Evolutionary conservation across 164 flowering plant genomes (phyloP).

Genomic region (Protea cynaroides): DNA sequence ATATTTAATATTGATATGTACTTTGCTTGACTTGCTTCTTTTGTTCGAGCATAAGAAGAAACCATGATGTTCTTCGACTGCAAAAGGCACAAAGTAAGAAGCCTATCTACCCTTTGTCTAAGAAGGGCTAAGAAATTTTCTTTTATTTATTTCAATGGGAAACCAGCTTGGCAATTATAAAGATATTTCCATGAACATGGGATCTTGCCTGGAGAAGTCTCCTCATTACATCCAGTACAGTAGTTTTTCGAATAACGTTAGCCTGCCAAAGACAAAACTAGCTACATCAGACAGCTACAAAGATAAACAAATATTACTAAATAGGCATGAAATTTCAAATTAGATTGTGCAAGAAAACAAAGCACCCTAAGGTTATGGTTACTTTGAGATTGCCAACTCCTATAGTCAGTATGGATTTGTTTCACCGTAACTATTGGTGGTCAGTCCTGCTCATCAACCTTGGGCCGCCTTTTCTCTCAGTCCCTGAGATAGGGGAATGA

Average conservation of each 20-base stretch:
- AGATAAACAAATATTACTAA: not conserved
- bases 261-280: constrained; percentile 56
- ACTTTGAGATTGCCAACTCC: not conserved
- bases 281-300: constrained; percentile 8
- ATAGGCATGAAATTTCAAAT: not conserved
- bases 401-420: not conserved
- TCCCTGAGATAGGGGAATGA: too few relatives aligned
- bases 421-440: not conserved
- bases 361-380: not conserved
- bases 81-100: constrained; percentile 31
- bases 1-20: constrained; percentile 97
- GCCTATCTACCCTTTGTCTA: not conserved
- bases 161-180: not conserved
- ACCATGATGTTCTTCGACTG: constrained; percentile 99
- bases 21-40: constrained; percentile 98
- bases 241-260: constrained; percentile 94
- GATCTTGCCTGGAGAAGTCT: constrained; percentile 91
- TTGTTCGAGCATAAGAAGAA: constrained; percentile 94
- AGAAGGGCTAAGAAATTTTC: not conserved
- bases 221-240: constrained; percentile 99
- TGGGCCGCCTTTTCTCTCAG: too few relatives aligned
- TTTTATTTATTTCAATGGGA: not conserved
- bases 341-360: not conserved
- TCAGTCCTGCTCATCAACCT: not conserved
- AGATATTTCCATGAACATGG: not conserved